These are phyloP conservation scores for Tolypocladium paradoxum DNA, from an alignment of 2,329 filamentous ascomycete genomes.

Conservation along the genomic window DNA sequence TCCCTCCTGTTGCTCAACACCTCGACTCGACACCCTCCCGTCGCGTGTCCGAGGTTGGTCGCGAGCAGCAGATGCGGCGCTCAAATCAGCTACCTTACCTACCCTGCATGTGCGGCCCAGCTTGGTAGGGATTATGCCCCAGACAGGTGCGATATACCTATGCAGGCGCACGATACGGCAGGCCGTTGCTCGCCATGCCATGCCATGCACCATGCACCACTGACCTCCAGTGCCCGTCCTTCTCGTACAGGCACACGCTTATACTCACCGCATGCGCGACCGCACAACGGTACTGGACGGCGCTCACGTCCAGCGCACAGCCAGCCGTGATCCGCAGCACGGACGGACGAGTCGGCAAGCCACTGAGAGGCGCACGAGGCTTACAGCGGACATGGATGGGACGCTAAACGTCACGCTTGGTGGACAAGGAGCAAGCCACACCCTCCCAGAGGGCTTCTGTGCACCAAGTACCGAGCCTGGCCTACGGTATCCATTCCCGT, in stretches of 20 bases:
- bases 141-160: background rate
- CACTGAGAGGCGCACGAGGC: background rate
- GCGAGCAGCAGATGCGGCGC: too few relatives aligned
- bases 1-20: too few relatives aligned
- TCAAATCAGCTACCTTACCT: too few relatives aligned
- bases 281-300: background rate
- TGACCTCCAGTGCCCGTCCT: background rate
- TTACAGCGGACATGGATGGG: background rate
- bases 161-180: background rate
- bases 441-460: background rate
- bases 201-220: too few relatives aligned
- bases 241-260: background rate
- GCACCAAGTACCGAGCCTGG: too few relatives aligned
- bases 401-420: background rate
- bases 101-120: background rate
- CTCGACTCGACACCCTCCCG: background rate
- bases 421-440: background rate
- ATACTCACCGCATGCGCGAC: background rate
- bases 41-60: too few relatives aligned
- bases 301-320: background rate
- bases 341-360: background rate
- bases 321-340: background rate
- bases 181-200: background rate
- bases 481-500: too few relatives aligned
- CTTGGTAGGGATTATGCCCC: background rate